phyloP scores from a whole-genome alignment of 305 asterid genomes.

The Caryopteris hybrid region DNA sequence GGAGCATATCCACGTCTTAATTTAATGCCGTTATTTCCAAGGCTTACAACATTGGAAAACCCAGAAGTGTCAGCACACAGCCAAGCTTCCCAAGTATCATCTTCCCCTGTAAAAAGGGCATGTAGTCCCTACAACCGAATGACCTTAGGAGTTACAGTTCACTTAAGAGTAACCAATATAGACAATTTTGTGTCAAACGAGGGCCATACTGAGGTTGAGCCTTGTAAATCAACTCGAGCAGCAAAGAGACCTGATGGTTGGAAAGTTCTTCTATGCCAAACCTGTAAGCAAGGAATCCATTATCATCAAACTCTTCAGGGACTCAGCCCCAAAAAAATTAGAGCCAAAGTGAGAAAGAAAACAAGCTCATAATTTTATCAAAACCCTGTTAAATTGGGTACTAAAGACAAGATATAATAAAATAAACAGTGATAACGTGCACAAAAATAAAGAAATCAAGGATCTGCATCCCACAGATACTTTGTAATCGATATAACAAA shows the following conservation, averaged over 20 bases:
- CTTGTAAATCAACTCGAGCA: slow-evolving; percentile 97
- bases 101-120: slow-evolving; percentile 96
- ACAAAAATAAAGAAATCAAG: slow-evolving; percentile 1
- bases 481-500: neutral
- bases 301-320: slow-evolving; percentile 14
- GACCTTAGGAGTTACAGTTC: slow-evolving; percentile 6
- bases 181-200: neutral
- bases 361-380: neutral
- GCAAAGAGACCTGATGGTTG: slow-evolving; percentile 98
- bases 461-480: neutral
- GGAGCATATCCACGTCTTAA: slow-evolving; percentile 94
- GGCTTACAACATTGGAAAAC: slow-evolving; percentile 45
- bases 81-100: slow-evolving; percentile 99
- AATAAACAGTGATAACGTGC: neutral
- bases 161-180: neutral
- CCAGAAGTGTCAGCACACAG: slow-evolving; percentile 73
- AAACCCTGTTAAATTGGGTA: neutral
- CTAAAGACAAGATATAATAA: neutral
- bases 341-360: neutral
- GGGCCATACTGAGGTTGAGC: slow-evolving; percentile 68
- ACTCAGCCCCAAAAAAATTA: neutral
- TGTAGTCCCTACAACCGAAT: slow-evolving; percentile 66
- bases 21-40: slow-evolving; percentile 52
- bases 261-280: slow-evolving; percentile 96
- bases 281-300: slow-evolving; percentile 41